Evolutionary conservation across 768 basidiomycete genomes (phyloP), one percentile per base, ranked within the genome.

Genomic region (Infundibulicybe gibba): DNA sequence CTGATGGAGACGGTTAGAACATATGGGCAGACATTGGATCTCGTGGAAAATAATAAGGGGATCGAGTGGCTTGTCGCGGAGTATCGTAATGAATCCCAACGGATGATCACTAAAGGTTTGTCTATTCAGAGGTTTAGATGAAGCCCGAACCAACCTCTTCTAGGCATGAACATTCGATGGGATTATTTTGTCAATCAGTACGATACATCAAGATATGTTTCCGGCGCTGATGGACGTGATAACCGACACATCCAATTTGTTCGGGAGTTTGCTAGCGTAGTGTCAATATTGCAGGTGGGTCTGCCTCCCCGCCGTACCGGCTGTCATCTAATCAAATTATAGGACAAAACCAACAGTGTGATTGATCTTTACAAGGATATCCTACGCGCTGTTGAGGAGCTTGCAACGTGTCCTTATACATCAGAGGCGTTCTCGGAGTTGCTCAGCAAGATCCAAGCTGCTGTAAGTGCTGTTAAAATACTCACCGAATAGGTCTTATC

Each of bases 1-100:
- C 66, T 93, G 65, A 98, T 98, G 95, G 97, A 99, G 74, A 95
- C 94, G 0, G 93, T 98, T n/a, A 74, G 94, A 62, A 97, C 93
- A 21, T 98, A 99, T 66, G 88, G 89, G 15, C 97, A 99, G 71
- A 97, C 92, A 0, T 69, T 97, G 62, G 91, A 93, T 62, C 68
- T 97, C 56, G 86, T 98, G 56, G 88, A 97, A 61, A 77, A 76
- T 37, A 91, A 97, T 62, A 86, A 87, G 64, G 92, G 85, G 2
- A 94, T 97, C 55, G 90, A 93, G 62, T 91, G 91, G 79, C 75
- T 99, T 34, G 87, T 97, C 2, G 95, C 94, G 14, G 93, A 95
- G 67, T 94, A 94, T 61, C 79, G 94, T 53, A 92, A 91, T 59
- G 90, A 94, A 54, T 84, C 87, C 1, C 94, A 97, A 68, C 74